Evolutionary conservation across 2,329 filamentous ascomycete genomes (phyloP).

Genomic region (Volutella citrinella): DNA sequence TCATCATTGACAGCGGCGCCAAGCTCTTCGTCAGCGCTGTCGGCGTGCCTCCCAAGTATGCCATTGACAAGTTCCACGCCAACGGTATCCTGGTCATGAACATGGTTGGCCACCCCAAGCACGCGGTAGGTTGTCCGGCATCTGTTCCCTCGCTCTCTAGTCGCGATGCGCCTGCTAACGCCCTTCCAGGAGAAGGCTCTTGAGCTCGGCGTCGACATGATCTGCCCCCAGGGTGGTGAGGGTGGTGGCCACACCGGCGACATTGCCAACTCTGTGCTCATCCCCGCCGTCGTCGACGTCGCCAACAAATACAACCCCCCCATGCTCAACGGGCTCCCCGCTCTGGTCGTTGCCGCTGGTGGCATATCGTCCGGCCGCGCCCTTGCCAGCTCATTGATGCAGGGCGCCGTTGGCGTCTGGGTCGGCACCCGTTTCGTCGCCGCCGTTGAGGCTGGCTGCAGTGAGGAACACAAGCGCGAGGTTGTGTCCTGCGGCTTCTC

Average conservation of each 20-base stretch:
- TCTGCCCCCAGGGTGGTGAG: constrained; percentile 91
- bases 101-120: constrained; percentile 92
- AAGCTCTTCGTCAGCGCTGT: constrained; percentile 84
- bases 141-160: no score
- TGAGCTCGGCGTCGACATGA: constrained; percentile 80
- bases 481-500: constrained; percentile 77
- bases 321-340: constrained; percentile 64
- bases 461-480: constrained; percentile 76
- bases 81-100: constrained; percentile 90
- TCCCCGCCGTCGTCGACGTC: constrained; percentile 84
- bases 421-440: constrained; percentile 93
- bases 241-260: constrained; percentile 92
- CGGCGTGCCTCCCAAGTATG: constrained; percentile 72
- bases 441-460: constrained; percentile 74
- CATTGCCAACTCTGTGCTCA: constrained; percentile 79
- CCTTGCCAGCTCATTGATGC: constrained; percentile 79
- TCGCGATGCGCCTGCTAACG: no score
- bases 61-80: constrained; percentile 74
- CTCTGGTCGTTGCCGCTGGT: constrained; percentile 84
- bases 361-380: constrained; percentile 81
- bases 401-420: constrained; percentile 87
- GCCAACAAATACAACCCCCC: constrained; percentile 69
- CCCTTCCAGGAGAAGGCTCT: constrained; percentile 62
- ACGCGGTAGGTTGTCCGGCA: constrained; percentile 64
- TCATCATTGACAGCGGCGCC: constrained; percentile 81